Percentiles rank a stretch among this genome's conserved stretches.
Evolutionary conservation across 1,284 basidiomycete species (phyloP).

Genomic region (Microbotryum lychnidis-dioicae): DNA sequence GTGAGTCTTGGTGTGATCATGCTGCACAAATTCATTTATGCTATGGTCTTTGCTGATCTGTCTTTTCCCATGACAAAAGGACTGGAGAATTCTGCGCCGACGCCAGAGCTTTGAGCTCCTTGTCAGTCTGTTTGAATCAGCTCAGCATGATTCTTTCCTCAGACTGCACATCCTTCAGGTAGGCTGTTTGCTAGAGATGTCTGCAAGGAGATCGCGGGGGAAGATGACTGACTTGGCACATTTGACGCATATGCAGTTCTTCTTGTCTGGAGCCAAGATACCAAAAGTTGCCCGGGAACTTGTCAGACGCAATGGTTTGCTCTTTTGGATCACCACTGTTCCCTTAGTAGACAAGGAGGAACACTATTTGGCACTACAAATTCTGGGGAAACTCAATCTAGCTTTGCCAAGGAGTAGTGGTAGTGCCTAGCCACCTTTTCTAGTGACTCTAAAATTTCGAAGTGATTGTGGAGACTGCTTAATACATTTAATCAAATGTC

Average conservation of each 20-base stretch:
- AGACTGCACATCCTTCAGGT: slow-evolving; percentile 26
- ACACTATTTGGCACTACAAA: too few relatives aligned
- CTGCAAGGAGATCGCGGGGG: too few relatives aligned
- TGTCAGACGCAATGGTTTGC: slow-evolving; percentile 25
- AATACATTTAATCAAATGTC: too few relatives aligned
- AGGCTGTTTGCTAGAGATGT: not conserved
- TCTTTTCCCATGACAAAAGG: slow-evolving; percentile 1
- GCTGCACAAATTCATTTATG: too few relatives aligned
- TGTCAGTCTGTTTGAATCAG: slow-evolving; percentile 25
- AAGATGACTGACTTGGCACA: too few relatives aligned
- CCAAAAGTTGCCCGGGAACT: slow-evolving; percentile 33
- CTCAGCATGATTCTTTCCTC: slow-evolving; percentile 9
- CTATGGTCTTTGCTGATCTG: not conserved
- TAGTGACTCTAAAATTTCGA: too few relatives aligned
- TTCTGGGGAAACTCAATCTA: too few relatives aligned
- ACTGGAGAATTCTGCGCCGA: slow-evolving; percentile 30
- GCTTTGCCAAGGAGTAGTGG: too few relatives aligned
- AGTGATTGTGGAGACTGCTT: too few relatives aligned
- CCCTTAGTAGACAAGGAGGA: too few relatives aligned
- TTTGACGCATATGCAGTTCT: slow-evolving; percentile 11
- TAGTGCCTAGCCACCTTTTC: too few relatives aligned
- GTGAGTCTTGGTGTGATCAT: not conserved
- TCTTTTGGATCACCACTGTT: slow-evolving; percentile 15
- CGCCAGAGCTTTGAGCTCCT: slow-evolving; percentile 29
- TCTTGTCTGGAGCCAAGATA: slow-evolving; percentile 19